Evolutionary conservation across 208 protist species (phyloP), one percentile per base, ranked within the genome.

Genomic region (Acanthamoeba lenticulata): DNA sequence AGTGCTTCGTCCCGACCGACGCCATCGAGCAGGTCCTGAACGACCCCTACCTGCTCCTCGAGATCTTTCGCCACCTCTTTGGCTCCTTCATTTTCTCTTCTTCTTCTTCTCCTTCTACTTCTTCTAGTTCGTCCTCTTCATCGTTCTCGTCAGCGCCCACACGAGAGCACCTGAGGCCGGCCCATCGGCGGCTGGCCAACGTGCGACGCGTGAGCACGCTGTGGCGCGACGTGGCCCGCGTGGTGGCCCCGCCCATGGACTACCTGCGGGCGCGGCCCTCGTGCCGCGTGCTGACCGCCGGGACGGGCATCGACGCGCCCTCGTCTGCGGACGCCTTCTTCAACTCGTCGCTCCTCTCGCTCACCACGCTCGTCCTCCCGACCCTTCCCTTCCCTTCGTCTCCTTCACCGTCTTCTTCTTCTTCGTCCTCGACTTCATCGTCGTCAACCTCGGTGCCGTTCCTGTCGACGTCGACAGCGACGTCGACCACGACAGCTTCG

Each of bases 281-380:
- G 34, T 40, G 67, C 67, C 24, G 40, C 67, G 4, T 44, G 67
- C 67, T 79, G 45, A 49, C 45, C 45, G 15, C 9, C 45, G 45
- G 45, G 9, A 49, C 45, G 9, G 45, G 45, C 45, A 49, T 49
- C 45, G 45, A 49, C 67, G 29, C 67, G 11, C 27, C 4, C 24
- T 9, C 3, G 7, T 11, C 6, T 7, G 38, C n/a, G 34, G 67
- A 5, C 67, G 36, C 6, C 67, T n/a, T 40, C 24, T 17, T 21
- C 67, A 79, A 27, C 67, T 79, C 67, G 5, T 79, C 67, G n/a
- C 67, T 79, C 67, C 67, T 79, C 67, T 79, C 67, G 24, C 38
- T 79, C 34, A 32, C 29, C 67, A 3, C 40, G 7, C 67, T 79
- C 3, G 27, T 32, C 2, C 67, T 79, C 34, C 67, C 67, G 11